These are phyloP conservation scores for Delonix regia DNA, from an alignment of 306 rosid species.

Conservation along the genomic window DNA sequence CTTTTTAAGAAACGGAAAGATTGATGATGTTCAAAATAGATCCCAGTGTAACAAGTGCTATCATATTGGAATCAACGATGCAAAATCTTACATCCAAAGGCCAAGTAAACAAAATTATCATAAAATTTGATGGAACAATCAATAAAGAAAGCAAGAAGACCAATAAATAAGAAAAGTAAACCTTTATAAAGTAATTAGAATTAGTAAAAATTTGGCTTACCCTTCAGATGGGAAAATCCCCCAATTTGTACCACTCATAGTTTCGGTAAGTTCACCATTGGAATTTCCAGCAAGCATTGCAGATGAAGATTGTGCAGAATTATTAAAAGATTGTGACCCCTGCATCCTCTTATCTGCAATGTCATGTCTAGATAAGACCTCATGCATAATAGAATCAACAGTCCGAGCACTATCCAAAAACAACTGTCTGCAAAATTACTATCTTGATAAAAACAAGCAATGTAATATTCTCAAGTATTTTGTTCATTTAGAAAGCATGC, in stretches of 20 bases:
- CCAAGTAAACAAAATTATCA: conserved; percentile 10
- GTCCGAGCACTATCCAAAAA: conserved; percentile 34
- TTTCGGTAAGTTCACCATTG: conserved; percentile 41
- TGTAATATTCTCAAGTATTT: conserved; percentile 24
- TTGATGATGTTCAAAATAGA: background rate
- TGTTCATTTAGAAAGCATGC: conserved; percentile 33
- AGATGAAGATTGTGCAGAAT: conserved; percentile 49
- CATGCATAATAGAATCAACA: conserved; percentile 39
- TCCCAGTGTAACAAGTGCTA: background rate
- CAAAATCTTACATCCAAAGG: background rate
- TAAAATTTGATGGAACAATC: conserved; percentile 7
- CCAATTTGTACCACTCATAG: conserved; percentile 36
- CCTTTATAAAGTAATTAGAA: conserved; percentile 1
- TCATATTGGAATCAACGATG: conserved; percentile 1
- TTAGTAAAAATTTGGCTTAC: conserved; percentile 50
- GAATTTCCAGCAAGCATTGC: conserved; percentile 44
- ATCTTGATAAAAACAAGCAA: conserved; percentile 20
- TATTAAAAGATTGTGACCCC: conserved; percentile 51
- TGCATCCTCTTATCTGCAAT: conserved; percentile 88
- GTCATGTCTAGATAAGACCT: conserved; percentile 62
- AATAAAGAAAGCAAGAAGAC: background rate
- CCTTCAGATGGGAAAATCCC: conserved; percentile 48
- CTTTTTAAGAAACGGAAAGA: background rate
- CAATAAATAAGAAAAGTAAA: background rate
- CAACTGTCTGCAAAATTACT: conserved; percentile 32